These are phyloP conservation scores for Suillus subluteus DNA, from an alignment of 768 basidiomycete genomes.

Conservation along the genomic window DNA sequence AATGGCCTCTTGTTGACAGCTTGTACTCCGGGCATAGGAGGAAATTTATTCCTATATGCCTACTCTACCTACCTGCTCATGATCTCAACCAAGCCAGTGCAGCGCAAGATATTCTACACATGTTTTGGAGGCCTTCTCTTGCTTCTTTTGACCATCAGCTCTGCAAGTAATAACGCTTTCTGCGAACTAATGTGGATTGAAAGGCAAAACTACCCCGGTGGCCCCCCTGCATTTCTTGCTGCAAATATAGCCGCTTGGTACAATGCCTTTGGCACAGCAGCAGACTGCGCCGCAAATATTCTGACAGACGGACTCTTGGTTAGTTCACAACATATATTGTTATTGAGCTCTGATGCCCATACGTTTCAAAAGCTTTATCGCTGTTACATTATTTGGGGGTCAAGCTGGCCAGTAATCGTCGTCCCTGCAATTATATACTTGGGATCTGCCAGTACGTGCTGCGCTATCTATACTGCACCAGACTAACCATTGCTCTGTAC, in stretches of 20 bases:
- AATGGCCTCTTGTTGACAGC: neutral
- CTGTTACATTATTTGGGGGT: conserved; percentile 36
- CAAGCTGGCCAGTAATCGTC: conserved; percentile 1
- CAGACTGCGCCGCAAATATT: conserved; percentile 28
- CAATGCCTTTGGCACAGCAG: conserved; percentile 29
- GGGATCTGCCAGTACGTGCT: conserved; percentile 4
- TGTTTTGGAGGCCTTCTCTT: conserved; percentile 14
- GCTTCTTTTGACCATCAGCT: conserved; percentile 28
- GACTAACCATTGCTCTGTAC: neutral
- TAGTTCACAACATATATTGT: conserved; percentile 8
- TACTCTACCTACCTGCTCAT: neutral
- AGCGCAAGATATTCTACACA: neutral
- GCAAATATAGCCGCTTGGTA: conserved; percentile 29
- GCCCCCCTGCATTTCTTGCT: conserved; percentile 31
- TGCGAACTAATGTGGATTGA: conserved; percentile 36
- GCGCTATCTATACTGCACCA: neutral
- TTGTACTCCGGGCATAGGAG: neutral
- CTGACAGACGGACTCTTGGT: conserved; percentile 38
- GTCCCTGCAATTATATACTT: conserved; percentile 11
- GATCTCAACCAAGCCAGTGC: neutral
- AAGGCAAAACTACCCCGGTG: conserved; percentile 31
- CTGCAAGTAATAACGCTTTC: conserved; percentile 24
- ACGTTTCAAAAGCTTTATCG: conserved; percentile 34
- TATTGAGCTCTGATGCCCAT: neutral
- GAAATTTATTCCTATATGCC: neutral